Evolutionary conservation across 352 stramenopile genomes (phyloP), one percentile per base, ranked within the genome.

Genomic region (Globisporangium lucens): DNA sequence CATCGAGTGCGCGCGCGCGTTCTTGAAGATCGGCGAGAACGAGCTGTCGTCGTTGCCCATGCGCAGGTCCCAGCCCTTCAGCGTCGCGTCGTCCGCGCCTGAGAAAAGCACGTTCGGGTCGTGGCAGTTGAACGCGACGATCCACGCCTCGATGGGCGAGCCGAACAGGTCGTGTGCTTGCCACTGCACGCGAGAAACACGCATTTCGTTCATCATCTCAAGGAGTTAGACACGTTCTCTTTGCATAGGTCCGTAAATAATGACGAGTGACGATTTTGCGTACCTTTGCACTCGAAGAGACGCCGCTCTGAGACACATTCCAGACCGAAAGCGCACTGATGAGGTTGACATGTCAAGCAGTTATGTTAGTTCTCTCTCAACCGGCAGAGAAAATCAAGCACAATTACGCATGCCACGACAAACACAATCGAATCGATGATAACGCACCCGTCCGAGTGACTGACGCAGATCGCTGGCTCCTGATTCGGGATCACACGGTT

Each of bases 21-120:
- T 84, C 74, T 86, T 77, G 72, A 93, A 89, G 22, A 75, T 82
- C 61, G 81, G 79, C 13, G 70, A 59, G 29, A 56, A 43, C 22
- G 57, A 24, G 0, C 60, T 61, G 36, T 36, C 64, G 27, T 33
- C 60, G 15, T 64, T 43, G 8, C 22, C 57, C n/a, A 61, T 46
- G 41, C 87, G 87, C 65, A 89, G 63, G 67, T 95, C 87, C 87
- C 87, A 95, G 56, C 84, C 86, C 55, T 94, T 95, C 33, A 95
- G 69, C 15, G 55, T 70, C 3, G 85, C 83, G 73, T 95, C 88
- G 71, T 95, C 88, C 24, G 85, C 88, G 8, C 88, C 88, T 7
- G 86, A 92, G 71, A 91, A 92, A 53, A 95, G 64, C 43, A 91
- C 72, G 67, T 90, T 90, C 12, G 83, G 72, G 72, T 90, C 68